A percentile compares a stretch with the other conserved stretches of the same genome.
Evolutionary conservation across 2,329 filamentous ascomycete species (phyloP).

Genomic region (Amauroascus verrucosus): DNA sequence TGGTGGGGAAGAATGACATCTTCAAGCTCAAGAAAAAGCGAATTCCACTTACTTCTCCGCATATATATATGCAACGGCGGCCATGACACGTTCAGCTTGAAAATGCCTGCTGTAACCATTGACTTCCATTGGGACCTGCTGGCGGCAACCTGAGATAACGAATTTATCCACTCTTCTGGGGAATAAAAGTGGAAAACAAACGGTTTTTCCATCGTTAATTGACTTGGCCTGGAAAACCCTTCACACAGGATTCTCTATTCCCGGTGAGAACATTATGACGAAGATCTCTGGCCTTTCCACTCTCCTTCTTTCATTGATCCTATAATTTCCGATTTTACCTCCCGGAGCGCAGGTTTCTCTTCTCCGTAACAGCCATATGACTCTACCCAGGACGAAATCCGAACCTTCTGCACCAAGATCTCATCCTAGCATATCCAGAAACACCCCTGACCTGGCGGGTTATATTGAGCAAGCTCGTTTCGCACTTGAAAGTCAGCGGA

Average conservation of each 20-base stretch:
- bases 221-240: not conserved
- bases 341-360: not conserved
- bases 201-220: not conserved
- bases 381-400: not conserved
- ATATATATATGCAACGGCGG: no score
- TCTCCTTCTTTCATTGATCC: not conserved
- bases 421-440: not conserved
- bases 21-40: not conserved
- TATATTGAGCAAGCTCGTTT: slow-evolving; percentile 36
- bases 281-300: not conserved
- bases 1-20: slow-evolving; percentile 3
- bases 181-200: not conserved
- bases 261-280: not conserved
- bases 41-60: no score
- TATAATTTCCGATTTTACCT: not conserved
- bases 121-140: not conserved
- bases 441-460: not conserved
- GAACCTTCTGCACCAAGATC: not conserved
- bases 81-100: not conserved
- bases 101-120: not conserved
- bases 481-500: slow-evolving; percentile 31
- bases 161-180: not conserved
- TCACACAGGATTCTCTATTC: not conserved
- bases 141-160: not conserved
- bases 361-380: not conserved